A percentile compares a stretch with the other conserved stretches of the same genome.
phyloP scores from a whole-genome alignment of 441 rosid species.

The Gossypium gossypioides region DNA sequence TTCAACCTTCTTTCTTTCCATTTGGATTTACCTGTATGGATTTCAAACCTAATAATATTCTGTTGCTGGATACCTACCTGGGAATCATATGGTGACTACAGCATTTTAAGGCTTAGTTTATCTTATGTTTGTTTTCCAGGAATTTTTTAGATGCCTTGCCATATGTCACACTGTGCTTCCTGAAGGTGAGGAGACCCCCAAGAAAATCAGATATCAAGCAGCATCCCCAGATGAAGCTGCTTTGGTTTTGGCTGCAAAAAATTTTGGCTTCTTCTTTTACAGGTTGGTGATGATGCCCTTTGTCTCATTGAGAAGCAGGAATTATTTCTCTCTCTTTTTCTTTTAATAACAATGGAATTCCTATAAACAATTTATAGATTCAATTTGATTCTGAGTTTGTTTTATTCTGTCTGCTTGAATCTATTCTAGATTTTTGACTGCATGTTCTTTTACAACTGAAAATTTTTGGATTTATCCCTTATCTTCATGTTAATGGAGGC shows the following conservation, averaged over 20 bases:
- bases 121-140: slow-evolving; percentile 35
- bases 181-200: slow-evolving; percentile 95
- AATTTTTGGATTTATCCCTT: neutral
- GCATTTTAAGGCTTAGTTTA: slow-evolving; percentile 6
- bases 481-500: neutral
- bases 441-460: neutral
- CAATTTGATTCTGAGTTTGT: neutral
- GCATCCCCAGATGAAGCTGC: slow-evolving; percentile 99
- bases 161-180: slow-evolving; percentile 98
- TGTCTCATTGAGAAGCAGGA: neutral
- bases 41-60: neutral
- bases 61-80: neutral
- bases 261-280: slow-evolving; percentile 95
- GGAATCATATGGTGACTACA: neutral
- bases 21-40: neutral
- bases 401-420: neutral
- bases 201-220: slow-evolving; percentile 87
- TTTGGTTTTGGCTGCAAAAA: slow-evolving; percentile 92
- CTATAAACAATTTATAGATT: neutral
- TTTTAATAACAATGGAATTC: neutral
- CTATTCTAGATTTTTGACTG: neutral
- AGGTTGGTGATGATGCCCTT: slow-evolving; percentile 33
- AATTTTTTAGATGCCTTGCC: slow-evolving; percentile 86
- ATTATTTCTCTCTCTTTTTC: neutral
- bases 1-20: neutral